Base-by-base conservation (phyloP, 1,139 yeast species). In the Ogataea hybrid region DNA sequence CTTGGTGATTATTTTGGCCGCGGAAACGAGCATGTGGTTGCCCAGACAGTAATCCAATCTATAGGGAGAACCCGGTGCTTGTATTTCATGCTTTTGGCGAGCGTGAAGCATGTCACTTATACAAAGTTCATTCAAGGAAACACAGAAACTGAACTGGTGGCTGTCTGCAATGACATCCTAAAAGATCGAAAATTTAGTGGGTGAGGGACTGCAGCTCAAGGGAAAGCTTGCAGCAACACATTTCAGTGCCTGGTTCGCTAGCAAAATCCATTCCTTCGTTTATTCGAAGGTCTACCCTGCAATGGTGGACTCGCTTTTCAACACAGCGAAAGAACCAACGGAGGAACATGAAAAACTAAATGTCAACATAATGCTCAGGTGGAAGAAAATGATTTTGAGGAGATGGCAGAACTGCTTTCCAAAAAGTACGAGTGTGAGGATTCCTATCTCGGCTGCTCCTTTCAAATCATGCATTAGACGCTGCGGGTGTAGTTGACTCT, bases 231-330 rank as follows among this genome's bases (percentile, higher is more conserved):
- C 75, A 39, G 64, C 69, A 38, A 58, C 73, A 32, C 73, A 74
- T 52, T 75, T 70, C 51, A 69, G 68, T 53, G 77, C 79, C 0
- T 75, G 80, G 81, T 64, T 72, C 51, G 62, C 69, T n/a, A 65
- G 71, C 29, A 74, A 72, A 30, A 27, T 48, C 9, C 47, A 50
- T 22, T 42, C 50, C 2, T 52, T 29, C 22, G 30, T 47, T 11
- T 47, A 48, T 25, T 20, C 25, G 4, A 35, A 33, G 8, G 15
- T 46, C 14, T 10, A 27, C 2, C 34, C 28, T 10, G 23, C 29
- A 9, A 18, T 37, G 14, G 11, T 38, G 25, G 34, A 31, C 6
- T 32, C 35, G 10, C 21, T 30, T 4, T 43, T 47, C 22, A 43
- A 46, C 15, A 10, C 35, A 3, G 28, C 35, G 11, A 42, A 38